phyloP scores from a whole-genome alignment of 2,329 filamentous ascomycete species.

The Aspergillus sp. region DNA sequence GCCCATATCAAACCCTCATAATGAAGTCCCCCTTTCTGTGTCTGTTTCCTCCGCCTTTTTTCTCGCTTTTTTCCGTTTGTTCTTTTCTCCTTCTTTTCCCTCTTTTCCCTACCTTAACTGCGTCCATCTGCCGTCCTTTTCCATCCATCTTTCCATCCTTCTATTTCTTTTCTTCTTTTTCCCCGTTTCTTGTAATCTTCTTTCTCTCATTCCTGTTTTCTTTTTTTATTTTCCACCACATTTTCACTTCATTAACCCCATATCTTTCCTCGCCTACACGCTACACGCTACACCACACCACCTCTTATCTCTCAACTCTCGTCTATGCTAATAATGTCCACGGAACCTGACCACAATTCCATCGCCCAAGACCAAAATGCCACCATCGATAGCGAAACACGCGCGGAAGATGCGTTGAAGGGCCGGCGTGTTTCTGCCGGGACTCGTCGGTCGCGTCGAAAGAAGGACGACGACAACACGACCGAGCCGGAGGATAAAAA shows the following conservation, averaged over 20 bases:
- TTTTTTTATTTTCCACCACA: background rate
- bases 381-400: conserved; percentile 11
- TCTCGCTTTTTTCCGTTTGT: conserved; percentile 6
- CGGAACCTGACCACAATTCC: conserved; percentile 12
- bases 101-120: conserved; percentile 13
- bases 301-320: conserved; percentile 5
- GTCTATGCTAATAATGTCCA: conserved; percentile 24
- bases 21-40: background rate
- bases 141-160: conserved; percentile 16
- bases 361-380: conserved; percentile 20
- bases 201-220: background rate
- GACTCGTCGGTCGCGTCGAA: conserved; percentile 32
- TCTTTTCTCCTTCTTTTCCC: conserved; percentile 9
- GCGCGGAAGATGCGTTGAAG: background rate
- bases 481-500: conserved; percentile 19
- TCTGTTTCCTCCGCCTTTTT: background rate
- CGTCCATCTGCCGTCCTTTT: conserved; percentile 16
- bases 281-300: background rate
- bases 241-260: conserved; percentile 4
- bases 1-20: background rate
- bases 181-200: conserved; percentile 1
- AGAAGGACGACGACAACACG: conserved; percentile 33
- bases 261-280: background rate
- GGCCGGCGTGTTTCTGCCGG: conserved; percentile 23
- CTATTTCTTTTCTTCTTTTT: conserved; percentile 10